Evolutionary conservation across 306 rosid genomes (phyloP).

Genomic region (Vicia sativa): DNA sequence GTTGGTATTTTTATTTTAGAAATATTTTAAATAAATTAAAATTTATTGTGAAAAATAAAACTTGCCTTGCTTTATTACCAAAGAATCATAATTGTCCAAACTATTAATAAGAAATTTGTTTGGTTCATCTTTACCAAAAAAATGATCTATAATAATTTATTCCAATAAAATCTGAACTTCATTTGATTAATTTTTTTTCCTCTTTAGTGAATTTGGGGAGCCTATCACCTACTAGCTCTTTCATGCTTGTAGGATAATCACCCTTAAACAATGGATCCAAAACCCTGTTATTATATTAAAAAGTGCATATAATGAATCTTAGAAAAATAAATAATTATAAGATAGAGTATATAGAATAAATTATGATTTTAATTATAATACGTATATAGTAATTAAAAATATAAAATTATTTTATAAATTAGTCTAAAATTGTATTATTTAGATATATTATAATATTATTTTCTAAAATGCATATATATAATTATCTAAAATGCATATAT

Average conservation of each 20-base stretch:
- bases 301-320: neutral
- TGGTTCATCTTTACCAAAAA: slow-evolving; percentile 29
- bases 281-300: slow-evolving; percentile 22
- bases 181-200: slow-evolving; percentile 27
- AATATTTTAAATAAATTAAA: neutral
- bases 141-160: slow-evolving; percentile 44
- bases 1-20: too few relatives aligned
- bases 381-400: too few relatives aligned
- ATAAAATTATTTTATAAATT: too few relatives aligned
- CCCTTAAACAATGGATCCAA: slow-evolving; percentile 38
- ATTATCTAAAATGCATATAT: too few relatives aligned
- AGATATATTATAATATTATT: neutral
- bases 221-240: slow-evolving; percentile 37
- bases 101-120: neutral
- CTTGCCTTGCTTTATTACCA: slow-evolving; percentile 15
- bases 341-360: too few relatives aligned
- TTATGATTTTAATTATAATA: too few relatives aligned
- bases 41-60: neutral
- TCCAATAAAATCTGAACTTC: slow-evolving; percentile 40
- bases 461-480: too few relatives aligned
- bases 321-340: too few relatives aligned
- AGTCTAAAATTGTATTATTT: too few relatives aligned
- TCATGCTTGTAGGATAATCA: slow-evolving; percentile 38
- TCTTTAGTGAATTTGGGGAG: slow-evolving; percentile 36
- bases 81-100: slow-evolving; percentile 6